Base-by-base conservation (phyloP, 805 yeast genomes). In the Candida glaebosa region DNA sequence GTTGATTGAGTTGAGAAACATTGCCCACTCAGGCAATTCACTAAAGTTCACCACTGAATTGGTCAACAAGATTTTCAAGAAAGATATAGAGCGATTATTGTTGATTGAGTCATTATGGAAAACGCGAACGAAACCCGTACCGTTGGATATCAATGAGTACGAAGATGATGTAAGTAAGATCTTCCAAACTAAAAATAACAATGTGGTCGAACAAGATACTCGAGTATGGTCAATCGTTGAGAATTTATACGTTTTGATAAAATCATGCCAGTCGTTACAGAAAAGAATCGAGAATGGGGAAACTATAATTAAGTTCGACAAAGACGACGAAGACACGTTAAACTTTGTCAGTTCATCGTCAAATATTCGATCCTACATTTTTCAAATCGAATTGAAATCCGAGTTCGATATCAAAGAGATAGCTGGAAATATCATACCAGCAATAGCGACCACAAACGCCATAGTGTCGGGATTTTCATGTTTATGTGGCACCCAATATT, bases 341-440 rank as follows among this genome's bases (percentile, higher is more conserved):
- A 76, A 83, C 51, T 93, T 93, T 64, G 97, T 95, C 3, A 84
- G 80, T 2, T 80, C 96, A 0, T 80, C 96, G 1, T 80, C 96
- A 0, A 88, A 89, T 53, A 69, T 90, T 37, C 73, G 96, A 48
- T 82, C 91, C 0, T 56, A 54, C 37, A 73, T 86, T 2, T 91
- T 90, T 56, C 69, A 73, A 18, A 89, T 90, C 42, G 85, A 81
- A 25, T 50, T 69, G 39, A 83, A 84, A 56, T 73, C 93, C 3
- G 82, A 86, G 45, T 93, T 95, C 57, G 96, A 88, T 45, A 78
- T 86, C 46, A 93, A 93, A 59, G 95, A 86, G 54, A 89, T 91
- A 48, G 99, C 99, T 0, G 99, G 99, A 4, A 93, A 91, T 61
- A 93, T 93, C 53, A 93, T 93, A 31, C 99, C 99, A 0, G 99